phyloP scores from a whole-genome alignment of 768 basidiomycete species.

The Panus rudis region DNA sequence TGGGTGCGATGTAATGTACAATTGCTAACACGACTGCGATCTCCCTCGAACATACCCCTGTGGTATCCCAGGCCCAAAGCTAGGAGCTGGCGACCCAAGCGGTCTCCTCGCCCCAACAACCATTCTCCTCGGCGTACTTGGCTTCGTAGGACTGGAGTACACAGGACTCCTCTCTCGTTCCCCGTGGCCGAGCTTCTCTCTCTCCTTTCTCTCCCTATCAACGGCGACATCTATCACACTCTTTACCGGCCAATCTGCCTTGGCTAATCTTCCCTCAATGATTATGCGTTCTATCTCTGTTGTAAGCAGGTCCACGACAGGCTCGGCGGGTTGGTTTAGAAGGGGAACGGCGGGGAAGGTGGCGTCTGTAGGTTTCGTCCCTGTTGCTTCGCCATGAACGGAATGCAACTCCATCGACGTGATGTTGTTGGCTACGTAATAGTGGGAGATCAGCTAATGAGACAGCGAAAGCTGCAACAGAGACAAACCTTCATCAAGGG shows the following conservation, averaged over 20 bases:
- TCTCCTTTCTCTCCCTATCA: not conserved
- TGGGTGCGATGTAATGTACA: too few relatives aligned
- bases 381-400: constrained; percentile 27
- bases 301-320: constrained; percentile 35
- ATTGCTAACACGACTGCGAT: constrained; percentile 1
- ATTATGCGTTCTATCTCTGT: constrained; percentile 60
- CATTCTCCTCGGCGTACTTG: not conserved
- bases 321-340: constrained; percentile 24
- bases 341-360: constrained; percentile 30
- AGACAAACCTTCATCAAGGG: constrained; percentile 2
- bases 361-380: constrained; percentile 21
- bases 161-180: constrained; percentile 4
- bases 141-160: too few relatives aligned
- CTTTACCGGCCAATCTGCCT: constrained; percentile 47
- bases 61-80: not conserved
- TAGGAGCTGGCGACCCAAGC: not conserved
- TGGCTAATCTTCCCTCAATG: constrained; percentile 55
- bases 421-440: constrained; percentile 38
- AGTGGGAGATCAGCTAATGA: not conserved
- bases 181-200: not conserved
- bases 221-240: constrained; percentile 16
- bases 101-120: not conserved
- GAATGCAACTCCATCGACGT: constrained; percentile 50
- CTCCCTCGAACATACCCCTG: constrained; percentile 1
- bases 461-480: not conserved